phyloP scores from a whole-genome alignment of 148 eudicot species.

The Cornus kousa region DNA sequence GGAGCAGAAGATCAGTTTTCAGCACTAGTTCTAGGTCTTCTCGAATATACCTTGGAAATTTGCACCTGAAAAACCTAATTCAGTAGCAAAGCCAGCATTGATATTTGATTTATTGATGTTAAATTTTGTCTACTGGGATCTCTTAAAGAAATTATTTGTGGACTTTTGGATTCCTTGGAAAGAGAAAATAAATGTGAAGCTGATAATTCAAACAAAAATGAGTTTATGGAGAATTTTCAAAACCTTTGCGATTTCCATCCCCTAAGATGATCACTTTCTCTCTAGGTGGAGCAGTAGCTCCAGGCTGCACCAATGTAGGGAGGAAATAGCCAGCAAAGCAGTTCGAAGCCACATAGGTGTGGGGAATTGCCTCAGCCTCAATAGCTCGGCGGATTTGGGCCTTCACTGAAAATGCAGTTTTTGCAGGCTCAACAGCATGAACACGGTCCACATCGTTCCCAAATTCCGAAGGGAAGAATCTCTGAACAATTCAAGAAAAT shows the following conservation, averaged over 20 bases:
- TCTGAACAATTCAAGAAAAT: conserved; percentile 27
- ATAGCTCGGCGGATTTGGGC: conserved; percentile 46
- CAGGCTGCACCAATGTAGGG: conserved; percentile 46
- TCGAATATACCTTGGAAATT: too few species aligned
- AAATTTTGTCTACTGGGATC: too few species aligned
- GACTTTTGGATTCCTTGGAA: too few species aligned
- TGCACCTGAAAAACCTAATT: too few species aligned
- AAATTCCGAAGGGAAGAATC: conserved; percentile 65
- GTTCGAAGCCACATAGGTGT: conserved; percentile 44
- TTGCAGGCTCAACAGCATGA: conserved; percentile 52
- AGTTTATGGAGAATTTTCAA: neutral
- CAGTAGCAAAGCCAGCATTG: too few species aligned
- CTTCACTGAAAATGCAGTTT: conserved; percentile 28
- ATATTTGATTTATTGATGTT: too few species aligned
- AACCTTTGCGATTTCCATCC: conserved; percentile 65
- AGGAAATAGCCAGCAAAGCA: conserved; percentile 57
- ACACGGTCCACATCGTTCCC: conserved; percentile 50
- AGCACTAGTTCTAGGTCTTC: too few species aligned
- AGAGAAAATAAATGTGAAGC: too few species aligned
- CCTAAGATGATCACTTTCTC: conserved; percentile 42
- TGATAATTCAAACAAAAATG: neutral
- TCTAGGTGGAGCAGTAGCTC: conserved; percentile 48
- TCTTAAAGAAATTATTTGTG: too few species aligned
- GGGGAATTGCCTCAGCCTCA: conserved; percentile 61
- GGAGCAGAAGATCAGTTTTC: too few species aligned